Percentiles rank a stretch among this genome's conserved stretches.
These are phyloP conservation scores for Ceratobasidium theobromae DNA, from an alignment of 1,284 basidiomycete species.

Conservation along the genomic window DNA sequence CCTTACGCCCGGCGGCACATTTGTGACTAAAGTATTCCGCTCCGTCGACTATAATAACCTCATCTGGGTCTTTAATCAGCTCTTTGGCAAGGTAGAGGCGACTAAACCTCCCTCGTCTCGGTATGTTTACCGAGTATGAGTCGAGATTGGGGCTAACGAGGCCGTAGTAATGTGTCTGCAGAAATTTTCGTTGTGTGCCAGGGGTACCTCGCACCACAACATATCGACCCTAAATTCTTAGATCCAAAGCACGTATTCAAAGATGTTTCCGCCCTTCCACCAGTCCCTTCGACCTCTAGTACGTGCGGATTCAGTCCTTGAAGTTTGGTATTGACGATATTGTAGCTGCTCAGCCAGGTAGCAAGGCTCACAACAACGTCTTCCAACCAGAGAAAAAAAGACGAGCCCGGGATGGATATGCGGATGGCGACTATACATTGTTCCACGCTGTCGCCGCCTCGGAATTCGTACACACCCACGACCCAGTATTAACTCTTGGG, in stretches of 20 bases:
- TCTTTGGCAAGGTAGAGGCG: conserved; percentile 96
- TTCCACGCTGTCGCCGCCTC: conserved; percentile 75
- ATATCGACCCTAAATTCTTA: conserved; percentile 97
- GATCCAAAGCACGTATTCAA: conserved; percentile 99
- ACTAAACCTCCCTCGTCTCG: conserved; percentile 98
- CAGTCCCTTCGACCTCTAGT: conserved; percentile 40
- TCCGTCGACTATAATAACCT: conserved; percentile 99
- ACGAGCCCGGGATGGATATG: conserved; percentile 91
- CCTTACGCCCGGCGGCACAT: conserved; percentile 89
- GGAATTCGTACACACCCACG: conserved; percentile 69
- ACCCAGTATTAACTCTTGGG: conserved; percentile 83
- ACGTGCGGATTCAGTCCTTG: conserved; percentile 38
- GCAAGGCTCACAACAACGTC: conserved; percentile 72
- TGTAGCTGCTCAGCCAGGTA: conserved; percentile 23
- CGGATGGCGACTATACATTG: conserved; percentile 90
- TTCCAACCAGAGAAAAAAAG: conserved; percentile 96
- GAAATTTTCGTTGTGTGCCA: conserved; percentile 99
- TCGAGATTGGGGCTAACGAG: conserved; percentile 8
- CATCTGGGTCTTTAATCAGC: conserved; percentile 97
- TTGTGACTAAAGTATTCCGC: conserved; percentile 98
- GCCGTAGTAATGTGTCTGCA: conserved; percentile 90
- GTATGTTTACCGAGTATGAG: conserved; percentile 48
- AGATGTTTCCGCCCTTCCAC: conserved; percentile 61
- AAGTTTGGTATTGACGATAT: neutral
- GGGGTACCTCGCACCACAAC: conserved; percentile 91